Evolutionary conservation across 2,329 filamentous ascomycete genomes (phyloP).

Genomic region (Endothia cerciana): DNA sequence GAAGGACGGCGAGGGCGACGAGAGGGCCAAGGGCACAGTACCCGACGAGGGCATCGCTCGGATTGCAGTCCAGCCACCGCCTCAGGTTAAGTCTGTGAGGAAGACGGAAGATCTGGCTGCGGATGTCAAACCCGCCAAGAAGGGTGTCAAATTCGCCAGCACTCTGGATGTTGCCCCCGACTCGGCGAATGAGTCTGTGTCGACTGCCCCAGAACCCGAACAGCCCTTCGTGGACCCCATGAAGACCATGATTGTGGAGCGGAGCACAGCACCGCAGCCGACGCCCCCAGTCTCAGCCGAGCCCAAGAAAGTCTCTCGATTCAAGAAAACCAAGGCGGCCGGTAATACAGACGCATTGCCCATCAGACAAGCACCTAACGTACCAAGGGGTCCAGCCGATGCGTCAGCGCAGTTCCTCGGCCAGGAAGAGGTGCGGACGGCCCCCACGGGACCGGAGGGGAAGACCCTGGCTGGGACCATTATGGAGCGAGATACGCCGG

Average conservation of each 20-base stretch:
- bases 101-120: conserved; percentile 30
- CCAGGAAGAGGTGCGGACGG: conserved; percentile 38
- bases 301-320: conserved; percentile 53
- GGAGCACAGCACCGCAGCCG: conserved; percentile 30
- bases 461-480: conserved; percentile 63
- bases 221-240: conserved; percentile 32
- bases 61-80: conserved; percentile 50
- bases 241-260: conserved; percentile 36
- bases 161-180: conserved; percentile 69
- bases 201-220: conserved; percentile 35
- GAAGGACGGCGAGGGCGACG: conserved; percentile 39
- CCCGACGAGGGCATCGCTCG: conserved; percentile 59
- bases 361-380: conserved; percentile 11
- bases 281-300: conserved; percentile 26
- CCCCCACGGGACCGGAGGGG: conserved; percentile 55
- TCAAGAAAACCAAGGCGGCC: conserved; percentile 48
- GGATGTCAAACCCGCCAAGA: conserved; percentile 49
- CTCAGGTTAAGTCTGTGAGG: conserved; percentile 37
- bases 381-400: conserved; percentile 49
- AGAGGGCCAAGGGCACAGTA: conserved; percentile 6
- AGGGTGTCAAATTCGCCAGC: conserved; percentile 81
- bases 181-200: conserved; percentile 34
- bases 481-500: conserved; percentile 55
- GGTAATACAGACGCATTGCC: conserved; percentile 30
- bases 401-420: conserved; percentile 46